Percentiles rank a stretch among this genome's conserved stretches.
Evolutionary conservation across 2,329 filamentous ascomycete genomes (phyloP).

Genomic region (Teratosphaeria gauchensis): DNA sequence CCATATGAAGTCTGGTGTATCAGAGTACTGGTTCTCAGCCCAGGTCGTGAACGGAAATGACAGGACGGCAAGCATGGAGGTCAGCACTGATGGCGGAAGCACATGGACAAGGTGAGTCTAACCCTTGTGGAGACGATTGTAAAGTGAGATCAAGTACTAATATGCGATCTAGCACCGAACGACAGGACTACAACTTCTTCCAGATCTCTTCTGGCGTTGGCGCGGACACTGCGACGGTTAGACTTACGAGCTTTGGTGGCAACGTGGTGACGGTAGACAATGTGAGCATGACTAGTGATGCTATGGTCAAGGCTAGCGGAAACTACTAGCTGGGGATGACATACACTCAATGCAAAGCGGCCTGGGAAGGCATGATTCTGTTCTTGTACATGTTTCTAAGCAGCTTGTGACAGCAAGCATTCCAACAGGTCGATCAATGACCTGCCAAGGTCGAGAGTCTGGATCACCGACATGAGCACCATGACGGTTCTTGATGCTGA

Average conservation of each 20-base stretch:
- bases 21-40: slow-evolving; percentile 49
- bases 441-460: neutral
- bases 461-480: neutral
- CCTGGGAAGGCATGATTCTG: neutral
- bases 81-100: slow-evolving; percentile 50
- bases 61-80: slow-evolving; percentile 47
- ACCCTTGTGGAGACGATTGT: neutral
- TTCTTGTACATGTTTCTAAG: neutral
- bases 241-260: slow-evolving; percentile 9
- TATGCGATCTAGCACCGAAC: slow-evolving; percentile 33
- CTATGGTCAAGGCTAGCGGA: slow-evolving; percentile 8
- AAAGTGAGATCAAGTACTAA: neutral
- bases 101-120: slow-evolving; percentile 40
- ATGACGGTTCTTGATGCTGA: neutral
- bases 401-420: neutral
- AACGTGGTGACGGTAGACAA: slow-evolving; percentile 12
- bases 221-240: slow-evolving; percentile 9
- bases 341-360: neutral
- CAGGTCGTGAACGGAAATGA: slow-evolving; percentile 52
- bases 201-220: slow-evolving; percentile 11
- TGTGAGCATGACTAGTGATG: slow-evolving; percentile 12
- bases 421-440: neutral
- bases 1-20: slow-evolving; percentile 45
- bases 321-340: slow-evolving; percentile 10
- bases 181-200: slow-evolving; percentile 34